Percentiles rank a stretch among this genome's conserved stretches.
These are phyloP conservation scores for Pterocarpus santalinus DNA, from an alignment of 306 rosid species.

Conservation along the genomic window DNA sequence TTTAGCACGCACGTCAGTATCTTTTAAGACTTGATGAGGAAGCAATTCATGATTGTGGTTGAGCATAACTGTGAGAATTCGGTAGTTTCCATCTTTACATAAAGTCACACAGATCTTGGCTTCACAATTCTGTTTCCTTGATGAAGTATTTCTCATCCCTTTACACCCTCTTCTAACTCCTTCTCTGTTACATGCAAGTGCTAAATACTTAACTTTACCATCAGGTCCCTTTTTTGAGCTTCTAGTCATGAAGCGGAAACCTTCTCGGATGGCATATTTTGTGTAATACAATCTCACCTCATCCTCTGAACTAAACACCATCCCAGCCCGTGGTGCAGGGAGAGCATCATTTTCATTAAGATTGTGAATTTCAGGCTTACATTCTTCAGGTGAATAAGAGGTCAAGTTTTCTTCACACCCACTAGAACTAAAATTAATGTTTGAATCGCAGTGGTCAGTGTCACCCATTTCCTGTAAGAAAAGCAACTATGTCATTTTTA, in stretches of 20 bases:
- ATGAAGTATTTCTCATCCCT: conserved; percentile 4
- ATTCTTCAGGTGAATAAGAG: conserved; percentile 13
- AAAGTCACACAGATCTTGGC: conserved; percentile 44
- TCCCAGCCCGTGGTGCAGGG: conserved; percentile 43
- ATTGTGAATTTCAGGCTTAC: background rate
- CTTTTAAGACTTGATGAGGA: background rate
- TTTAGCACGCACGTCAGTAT: conserved; percentile 34
- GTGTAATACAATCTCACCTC: conserved; percentile 44
- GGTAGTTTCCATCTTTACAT: conserved; percentile 39
- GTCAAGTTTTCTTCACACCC: conserved; percentile 24
- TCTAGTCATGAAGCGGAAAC: conserved; percentile 44
- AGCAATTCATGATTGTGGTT: conserved; percentile 44
- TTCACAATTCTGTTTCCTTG: conserved; percentile 42
- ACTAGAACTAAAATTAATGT: conserved; percentile 6
- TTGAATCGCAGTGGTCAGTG: conserved; percentile 19
- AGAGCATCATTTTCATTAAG: conserved; percentile 31
- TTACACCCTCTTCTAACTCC: conserved; percentile 19
- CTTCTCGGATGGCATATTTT: conserved; percentile 44
- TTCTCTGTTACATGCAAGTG: conserved; percentile 41
- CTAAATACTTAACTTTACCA: conserved; percentile 46
- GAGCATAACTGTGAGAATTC: conserved; percentile 25
- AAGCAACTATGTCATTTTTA: background rate
- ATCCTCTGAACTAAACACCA: conserved; percentile 49
- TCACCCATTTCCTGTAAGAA: conserved; percentile 41
- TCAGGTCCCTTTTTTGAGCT: conserved; percentile 40